A percentile compares a stretch with the other conserved stretches of the same genome.
phyloP scores from a whole-genome alignment of 2,329 filamentous ascomycete species.

The Penicillium freii region DNA sequence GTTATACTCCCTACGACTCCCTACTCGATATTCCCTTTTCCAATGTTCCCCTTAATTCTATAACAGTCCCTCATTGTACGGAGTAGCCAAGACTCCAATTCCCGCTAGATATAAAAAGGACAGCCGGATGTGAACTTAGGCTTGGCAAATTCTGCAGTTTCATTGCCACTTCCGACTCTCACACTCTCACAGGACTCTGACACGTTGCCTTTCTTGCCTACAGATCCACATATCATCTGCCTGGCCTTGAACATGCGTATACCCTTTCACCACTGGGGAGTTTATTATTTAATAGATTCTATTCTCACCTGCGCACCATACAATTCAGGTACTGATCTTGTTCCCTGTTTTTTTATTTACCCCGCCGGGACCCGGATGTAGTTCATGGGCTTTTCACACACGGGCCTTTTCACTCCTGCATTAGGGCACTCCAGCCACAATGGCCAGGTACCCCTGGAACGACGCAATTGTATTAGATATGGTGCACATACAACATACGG shows the following conservation, averaged over 20 bases:
- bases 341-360: background rate
- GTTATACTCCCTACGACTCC: background rate
- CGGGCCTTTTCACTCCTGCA: conserved; percentile 3
- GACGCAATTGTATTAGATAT: background rate
- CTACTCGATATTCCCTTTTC: background rate
- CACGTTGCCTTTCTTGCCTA: background rate
- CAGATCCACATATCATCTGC: background rate
- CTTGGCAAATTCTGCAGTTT: background rate
- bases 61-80: background rate
- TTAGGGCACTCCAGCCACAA: background rate
- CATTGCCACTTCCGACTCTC: background rate
- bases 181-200: background rate
- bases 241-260: background rate
- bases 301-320: no score
- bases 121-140: background rate
- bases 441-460: background rate
- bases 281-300: no score
- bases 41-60: background rate
- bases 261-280: background rate
- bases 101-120: background rate
- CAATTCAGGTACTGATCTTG: background rate
- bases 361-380: background rate
- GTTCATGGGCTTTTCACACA: background rate
- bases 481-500: background rate
- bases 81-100: background rate